Conservation (phyloP, 73 alveolate species). For the Paramecium sexaurelia region DNA sequence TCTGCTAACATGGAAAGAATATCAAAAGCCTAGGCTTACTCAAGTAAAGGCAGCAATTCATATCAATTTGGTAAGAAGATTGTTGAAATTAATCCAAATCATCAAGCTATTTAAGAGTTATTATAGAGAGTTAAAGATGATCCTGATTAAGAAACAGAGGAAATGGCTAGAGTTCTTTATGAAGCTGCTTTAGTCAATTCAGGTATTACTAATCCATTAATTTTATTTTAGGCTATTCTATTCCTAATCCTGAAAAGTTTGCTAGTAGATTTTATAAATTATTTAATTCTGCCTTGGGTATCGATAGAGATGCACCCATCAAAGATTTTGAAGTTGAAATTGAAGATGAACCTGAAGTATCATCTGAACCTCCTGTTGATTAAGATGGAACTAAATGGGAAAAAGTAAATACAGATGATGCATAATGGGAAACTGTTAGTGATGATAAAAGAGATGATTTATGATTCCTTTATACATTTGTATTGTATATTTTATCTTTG, state of each 20-base stretch:
- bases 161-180: slow-evolving; percentile 77
- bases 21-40: slow-evolving; percentile 97
- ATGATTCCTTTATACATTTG: slow-evolving; percentile 15
- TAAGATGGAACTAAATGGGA: slow-evolving; percentile 61
- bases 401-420: slow-evolving; percentile 42
- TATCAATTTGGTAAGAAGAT: slow-evolving; percentile 90
- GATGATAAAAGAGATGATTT: slow-evolving; percentile 53
- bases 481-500: background rate
- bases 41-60: slow-evolving; percentile 79
- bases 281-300: slow-evolving; percentile 77
- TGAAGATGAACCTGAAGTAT: slow-evolving; percentile 75
- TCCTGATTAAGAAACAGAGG: slow-evolving; percentile 78
- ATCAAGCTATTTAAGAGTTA: slow-evolving; percentile 92
- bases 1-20: slow-evolving; percentile 98
- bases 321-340: slow-evolving; percentile 81
- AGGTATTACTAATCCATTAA: slow-evolving; percentile 68
- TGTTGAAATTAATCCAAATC: slow-evolving; percentile 97
- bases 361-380: slow-evolving; percentile 21
- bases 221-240: slow-evolving; percentile 43
- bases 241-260: slow-evolving; percentile 78
- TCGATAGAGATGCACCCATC: slow-evolving; percentile 77
- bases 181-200: slow-evolving; percentile 86
- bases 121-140: slow-evolving; percentile 76
- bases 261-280: slow-evolving; percentile 75
- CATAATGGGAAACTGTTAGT: background rate